Percentiles rank a stretch among this genome's conserved stretches.
Conservation (phyloP, 2,329 filamentous ascomycete genomes). For the Ceratocystis eucalypticola region DNA sequence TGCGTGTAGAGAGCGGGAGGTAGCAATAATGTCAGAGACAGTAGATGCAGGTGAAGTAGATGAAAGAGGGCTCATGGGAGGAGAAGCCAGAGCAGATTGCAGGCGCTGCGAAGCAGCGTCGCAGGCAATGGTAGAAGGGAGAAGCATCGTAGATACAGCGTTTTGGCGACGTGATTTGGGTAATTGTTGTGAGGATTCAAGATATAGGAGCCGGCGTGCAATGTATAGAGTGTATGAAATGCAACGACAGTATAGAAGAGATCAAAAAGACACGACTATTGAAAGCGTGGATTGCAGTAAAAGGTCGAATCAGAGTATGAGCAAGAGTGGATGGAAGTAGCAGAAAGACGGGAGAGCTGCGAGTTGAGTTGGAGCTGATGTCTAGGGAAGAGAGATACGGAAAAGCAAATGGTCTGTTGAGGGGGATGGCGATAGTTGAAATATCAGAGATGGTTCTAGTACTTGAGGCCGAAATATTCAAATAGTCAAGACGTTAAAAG, state of each 20-base stretch:
- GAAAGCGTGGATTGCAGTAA: not conserved
- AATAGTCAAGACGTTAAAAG: not conserved
- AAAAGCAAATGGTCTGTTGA: constrained; percentile 1
- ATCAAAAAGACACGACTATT: constrained; percentile 8
- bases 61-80: constrained; percentile 41
- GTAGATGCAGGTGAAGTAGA: constrained; percentile 21
- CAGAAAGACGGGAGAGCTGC: not conserved
- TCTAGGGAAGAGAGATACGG: constrained; percentile 6
- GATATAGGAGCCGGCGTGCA: not conserved
- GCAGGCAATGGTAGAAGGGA: constrained; percentile 46
- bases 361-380: not conserved
- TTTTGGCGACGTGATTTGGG: not conserved
- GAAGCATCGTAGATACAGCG: constrained; percentile 34
- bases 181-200: not conserved
- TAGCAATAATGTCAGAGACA: constrained; percentile 41
- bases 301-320: not conserved
- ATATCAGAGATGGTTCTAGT: constrained; percentile 10
- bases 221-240: not conserved
- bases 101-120: constrained; percentile 40
- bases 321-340: not conserved
- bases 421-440: constrained; percentile 16
- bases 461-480: not conserved
- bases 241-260: not conserved
- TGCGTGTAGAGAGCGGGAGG: constrained; percentile 48
- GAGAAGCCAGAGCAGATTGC: constrained; percentile 40